Percentiles rank a stretch among this genome's conserved stretches.
Evolutionary conservation across 257 asterid species (phyloP).

Genomic region (Nicotiana obtusifolia): DNA sequence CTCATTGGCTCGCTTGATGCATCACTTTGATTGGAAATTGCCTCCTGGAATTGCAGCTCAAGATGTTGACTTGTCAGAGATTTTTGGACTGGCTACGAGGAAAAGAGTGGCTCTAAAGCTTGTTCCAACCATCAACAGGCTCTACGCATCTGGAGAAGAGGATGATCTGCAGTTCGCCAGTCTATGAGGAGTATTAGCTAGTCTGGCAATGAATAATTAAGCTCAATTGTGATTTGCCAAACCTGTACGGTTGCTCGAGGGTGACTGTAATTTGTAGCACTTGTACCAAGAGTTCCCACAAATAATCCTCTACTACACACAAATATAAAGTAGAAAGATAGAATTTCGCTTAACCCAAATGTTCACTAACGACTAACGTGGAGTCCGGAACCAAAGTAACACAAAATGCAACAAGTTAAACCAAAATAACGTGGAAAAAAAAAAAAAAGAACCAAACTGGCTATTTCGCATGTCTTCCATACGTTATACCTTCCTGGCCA

Average conservation of each 20-base stretch:
- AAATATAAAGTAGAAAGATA: no score
- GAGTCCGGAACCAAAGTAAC: no score
- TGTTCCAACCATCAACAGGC: constrained; percentile 17
- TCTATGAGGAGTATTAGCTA: background rate
- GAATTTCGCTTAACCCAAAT: no score
- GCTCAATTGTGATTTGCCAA: background rate
- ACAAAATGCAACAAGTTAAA: no score
- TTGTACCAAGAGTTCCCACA: background rate
- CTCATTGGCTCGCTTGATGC: constrained; percentile 23
- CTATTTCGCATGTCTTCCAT: no score
- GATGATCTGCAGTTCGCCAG: background rate
- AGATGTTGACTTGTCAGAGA: constrained; percentile 24
- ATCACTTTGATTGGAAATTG: constrained; percentile 29
- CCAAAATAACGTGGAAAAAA: no score
- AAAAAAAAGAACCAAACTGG: no score
- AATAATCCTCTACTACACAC: no score
- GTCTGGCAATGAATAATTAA: background rate
- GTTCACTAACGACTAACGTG: no score
- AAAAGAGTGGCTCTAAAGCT: constrained; percentile 25
- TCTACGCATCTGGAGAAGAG: background rate
- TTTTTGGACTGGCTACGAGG: constrained; percentile 31
- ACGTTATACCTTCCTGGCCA: no score
- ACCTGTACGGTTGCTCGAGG: background rate
- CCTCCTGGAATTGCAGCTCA: constrained; percentile 17
- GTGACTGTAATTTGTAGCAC: background rate